Percentiles rank a stretch among this genome's conserved stretches.
phyloP scores from a whole-genome alignment of 31 red algal genomes.

The Porphyra umbilicalis region DNA sequence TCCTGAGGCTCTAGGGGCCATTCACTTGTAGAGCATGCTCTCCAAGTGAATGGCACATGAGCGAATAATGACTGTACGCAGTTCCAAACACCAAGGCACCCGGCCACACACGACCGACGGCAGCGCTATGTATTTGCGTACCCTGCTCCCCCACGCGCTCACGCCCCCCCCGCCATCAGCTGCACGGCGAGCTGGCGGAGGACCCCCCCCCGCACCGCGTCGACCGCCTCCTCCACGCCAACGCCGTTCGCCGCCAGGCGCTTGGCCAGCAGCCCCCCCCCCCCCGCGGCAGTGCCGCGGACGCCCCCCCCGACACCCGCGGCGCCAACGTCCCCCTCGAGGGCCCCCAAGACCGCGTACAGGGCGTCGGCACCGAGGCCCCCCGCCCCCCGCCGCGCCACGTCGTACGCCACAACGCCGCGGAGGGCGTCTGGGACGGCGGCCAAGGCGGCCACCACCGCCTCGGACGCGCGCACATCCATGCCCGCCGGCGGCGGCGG shows the following conservation, averaged over 20 bases:
- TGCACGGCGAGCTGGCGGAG: background rate
- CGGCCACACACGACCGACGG: no score
- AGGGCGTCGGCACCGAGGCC: background rate
- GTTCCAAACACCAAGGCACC: no score
- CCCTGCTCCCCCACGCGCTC: no score
- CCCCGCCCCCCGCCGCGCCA: background rate
- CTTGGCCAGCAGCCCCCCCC: background rate
- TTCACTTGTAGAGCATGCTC: no score
- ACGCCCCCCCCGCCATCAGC: background rate
- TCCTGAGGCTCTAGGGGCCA: no score
- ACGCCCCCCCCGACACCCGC: background rate
- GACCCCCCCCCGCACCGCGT: background rate
- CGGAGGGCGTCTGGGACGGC: background rate
- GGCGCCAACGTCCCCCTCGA: background rate
- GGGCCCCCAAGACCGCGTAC: background rate
- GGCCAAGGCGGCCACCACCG: background rate
- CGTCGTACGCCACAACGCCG: background rate
- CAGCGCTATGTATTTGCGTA: no score
- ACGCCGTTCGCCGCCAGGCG: background rate
- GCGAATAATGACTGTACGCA: no score
- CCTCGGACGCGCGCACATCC: background rate
- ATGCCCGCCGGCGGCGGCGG: no score
- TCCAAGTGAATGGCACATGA: no score
- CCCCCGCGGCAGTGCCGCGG: no score
- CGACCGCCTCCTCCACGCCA: background rate